A percentile compares a stretch with the other conserved stretches of the same genome.
These are phyloP conservation scores for Setomelanomma holmii DNA, from an alignment of 2,329 filamentous ascomycete genomes.

Conservation along the genomic window DNA sequence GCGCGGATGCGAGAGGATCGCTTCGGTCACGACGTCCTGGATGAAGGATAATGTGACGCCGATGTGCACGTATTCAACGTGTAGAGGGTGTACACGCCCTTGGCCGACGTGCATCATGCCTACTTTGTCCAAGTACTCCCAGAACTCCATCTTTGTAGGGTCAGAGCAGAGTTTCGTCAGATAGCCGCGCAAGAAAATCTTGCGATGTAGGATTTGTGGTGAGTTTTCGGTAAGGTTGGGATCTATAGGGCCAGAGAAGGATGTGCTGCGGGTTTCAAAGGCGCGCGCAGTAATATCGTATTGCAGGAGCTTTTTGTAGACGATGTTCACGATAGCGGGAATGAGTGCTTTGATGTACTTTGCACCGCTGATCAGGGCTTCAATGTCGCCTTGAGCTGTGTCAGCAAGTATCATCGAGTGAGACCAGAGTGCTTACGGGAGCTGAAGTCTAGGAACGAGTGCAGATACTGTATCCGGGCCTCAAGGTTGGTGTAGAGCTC, in stretches of 20 bases:
- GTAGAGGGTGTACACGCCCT: conserved; percentile 73
- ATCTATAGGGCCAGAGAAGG: conserved; percentile 72
- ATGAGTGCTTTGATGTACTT: conserved; percentile 85
- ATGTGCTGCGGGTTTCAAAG: conserved; percentile 68
- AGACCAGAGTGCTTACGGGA: conserved; percentile 62
- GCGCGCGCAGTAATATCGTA: conserved; percentile 84
- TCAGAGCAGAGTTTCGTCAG: conserved; percentile 77
- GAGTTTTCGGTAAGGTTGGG: conserved; percentile 70
- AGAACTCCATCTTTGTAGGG: conserved; percentile 77
- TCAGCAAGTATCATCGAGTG: neutral
- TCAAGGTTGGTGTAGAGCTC: conserved; percentile 75
- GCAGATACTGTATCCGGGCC: conserved; percentile 73
- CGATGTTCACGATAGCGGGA: conserved; percentile 81
- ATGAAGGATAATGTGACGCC: conserved; percentile 76
- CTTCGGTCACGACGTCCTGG: conserved; percentile 78
- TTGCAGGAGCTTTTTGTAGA: conserved; percentile 80
- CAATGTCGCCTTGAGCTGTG: conserved; percentile 64
- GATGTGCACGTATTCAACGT: conserved; percentile 83
- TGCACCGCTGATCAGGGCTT: conserved; percentile 70
- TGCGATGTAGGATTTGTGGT: conserved; percentile 77
- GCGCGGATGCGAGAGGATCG: conserved; percentile 73
- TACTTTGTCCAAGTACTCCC: conserved; percentile 85
- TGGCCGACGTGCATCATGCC: conserved; percentile 85
- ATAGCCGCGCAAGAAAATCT: conserved; percentile 80
- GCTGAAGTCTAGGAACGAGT: conserved; percentile 78